Conservation (phyloP, 2,329 filamentous ascomycete genomes). For the Rhinocladiella similis region DNA sequence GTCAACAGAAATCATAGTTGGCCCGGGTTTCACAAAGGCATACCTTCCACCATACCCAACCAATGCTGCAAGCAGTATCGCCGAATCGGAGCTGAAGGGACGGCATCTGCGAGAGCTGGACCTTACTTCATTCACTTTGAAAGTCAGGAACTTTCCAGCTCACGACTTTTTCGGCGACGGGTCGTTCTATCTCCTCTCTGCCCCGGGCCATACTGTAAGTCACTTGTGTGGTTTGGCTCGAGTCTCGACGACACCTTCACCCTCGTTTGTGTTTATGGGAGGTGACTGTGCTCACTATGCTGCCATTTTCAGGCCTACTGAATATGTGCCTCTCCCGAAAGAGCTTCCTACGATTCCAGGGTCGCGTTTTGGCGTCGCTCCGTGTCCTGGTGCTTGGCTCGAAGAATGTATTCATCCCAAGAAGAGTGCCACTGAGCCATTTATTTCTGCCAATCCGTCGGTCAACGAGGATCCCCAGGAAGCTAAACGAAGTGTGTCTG, state of each 20-base stretch:
- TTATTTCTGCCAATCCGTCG: background rate
- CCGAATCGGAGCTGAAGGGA: slow-evolving; percentile 36
- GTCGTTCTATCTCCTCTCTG: slow-evolving; percentile 42
- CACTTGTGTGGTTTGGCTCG: slow-evolving; percentile 52
- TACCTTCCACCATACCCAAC: slow-evolving; percentile 51
- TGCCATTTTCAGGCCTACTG: slow-evolving; percentile 33
- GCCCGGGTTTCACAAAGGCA: slow-evolving; percentile 50
- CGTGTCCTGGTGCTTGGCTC: slow-evolving; percentile 2
- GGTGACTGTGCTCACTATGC: slow-evolving; percentile 49
- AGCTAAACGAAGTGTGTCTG: slow-evolving; percentile 33
- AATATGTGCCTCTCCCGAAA: slow-evolving; percentile 3
- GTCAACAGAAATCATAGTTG: slow-evolving; percentile 51
- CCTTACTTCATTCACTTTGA: background rate
- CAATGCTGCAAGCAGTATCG: slow-evolving; percentile 36
- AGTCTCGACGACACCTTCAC: slow-evolving; percentile 32
- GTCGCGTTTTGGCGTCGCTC: background rate
- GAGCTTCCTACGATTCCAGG: background rate
- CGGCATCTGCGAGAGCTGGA: slow-evolving; percentile 27
- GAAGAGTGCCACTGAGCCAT: slow-evolving; percentile 1
- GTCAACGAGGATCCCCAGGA: slow-evolving; percentile 3
- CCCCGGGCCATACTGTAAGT: slow-evolving; percentile 49
- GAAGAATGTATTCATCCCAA: slow-evolving; percentile 3
- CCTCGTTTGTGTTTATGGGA: slow-evolving; percentile 51
- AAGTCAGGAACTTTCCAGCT: slow-evolving; percentile 39
- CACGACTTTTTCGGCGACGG: slow-evolving; percentile 44